Conservation (phyloP, 2,329 filamentous ascomycete genomes). For the Mycocentrospora acerina region DNA sequence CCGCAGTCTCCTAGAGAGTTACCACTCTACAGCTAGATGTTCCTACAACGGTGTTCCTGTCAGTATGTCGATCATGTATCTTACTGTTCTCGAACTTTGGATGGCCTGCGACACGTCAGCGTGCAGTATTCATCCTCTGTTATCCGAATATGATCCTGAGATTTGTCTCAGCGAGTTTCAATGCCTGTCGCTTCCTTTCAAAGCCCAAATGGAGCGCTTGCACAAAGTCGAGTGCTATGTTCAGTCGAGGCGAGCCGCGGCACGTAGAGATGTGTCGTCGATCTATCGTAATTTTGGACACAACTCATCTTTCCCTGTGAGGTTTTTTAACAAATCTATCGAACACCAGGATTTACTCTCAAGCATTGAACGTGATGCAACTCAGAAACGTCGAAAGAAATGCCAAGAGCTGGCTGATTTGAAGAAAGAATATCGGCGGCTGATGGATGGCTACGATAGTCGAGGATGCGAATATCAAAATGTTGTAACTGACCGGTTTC, state of each 20-base stretch:
- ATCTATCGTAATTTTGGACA: slow-evolving; percentile 45
- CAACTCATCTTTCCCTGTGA: slow-evolving; percentile 48
- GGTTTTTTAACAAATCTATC: slow-evolving; percentile 50
- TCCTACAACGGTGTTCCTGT: slow-evolving; percentile 49
- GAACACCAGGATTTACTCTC: slow-evolving; percentile 41
- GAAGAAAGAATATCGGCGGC: slow-evolving; percentile 10
- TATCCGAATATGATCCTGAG: slow-evolving; percentile 52
- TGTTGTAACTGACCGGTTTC: slow-evolving; percentile 1
- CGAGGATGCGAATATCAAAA: too few relatives aligned
- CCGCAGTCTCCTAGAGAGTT: slow-evolving; percentile 13
- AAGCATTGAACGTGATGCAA: slow-evolving; percentile 46
- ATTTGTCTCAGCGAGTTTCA: slow-evolving; percentile 46
- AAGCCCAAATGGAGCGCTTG: slow-evolving; percentile 51
- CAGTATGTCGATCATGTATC: slow-evolving; percentile 55
- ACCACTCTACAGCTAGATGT: slow-evolving; percentile 9
- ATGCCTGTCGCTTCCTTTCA: slow-evolving; percentile 49
- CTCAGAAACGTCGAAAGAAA: slow-evolving; percentile 15
- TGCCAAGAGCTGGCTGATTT: slow-evolving; percentile 16
- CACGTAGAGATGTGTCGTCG: slow-evolving; percentile 16
- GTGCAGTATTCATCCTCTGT: slow-evolving; percentile 39
- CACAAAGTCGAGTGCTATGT: slow-evolving; percentile 53
- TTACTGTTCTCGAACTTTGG: slow-evolving; percentile 62
- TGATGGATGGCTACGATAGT: slow-evolving; percentile 13
- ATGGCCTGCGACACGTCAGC: slow-evolving; percentile 56
- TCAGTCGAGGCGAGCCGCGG: slow-evolving; percentile 23